Conservation (phyloP, 208 protist species). For the Leishmania tarentolae region DNA sequence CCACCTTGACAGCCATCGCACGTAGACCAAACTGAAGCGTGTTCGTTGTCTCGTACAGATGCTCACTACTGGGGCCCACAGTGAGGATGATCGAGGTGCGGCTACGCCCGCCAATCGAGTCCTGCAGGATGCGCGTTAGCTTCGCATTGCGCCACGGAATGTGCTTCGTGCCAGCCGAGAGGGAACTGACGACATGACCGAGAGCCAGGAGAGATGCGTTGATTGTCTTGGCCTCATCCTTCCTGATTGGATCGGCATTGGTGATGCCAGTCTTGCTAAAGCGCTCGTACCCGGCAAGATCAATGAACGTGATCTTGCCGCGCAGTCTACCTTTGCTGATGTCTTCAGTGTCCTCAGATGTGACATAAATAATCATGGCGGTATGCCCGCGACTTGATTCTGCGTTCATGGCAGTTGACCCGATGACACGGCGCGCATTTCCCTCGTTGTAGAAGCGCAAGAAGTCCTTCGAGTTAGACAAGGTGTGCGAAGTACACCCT, state of each 20-base stretch:
- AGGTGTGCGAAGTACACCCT: constrained; percentile 65
- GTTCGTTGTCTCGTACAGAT: constrained; percentile 88
- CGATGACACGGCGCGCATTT: constrained; percentile 82
- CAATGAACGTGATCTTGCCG: constrained; percentile 91
- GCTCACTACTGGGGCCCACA: constrained; percentile 83
- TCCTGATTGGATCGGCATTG: constrained; percentile 70
- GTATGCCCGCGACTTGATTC: constrained; percentile 90
- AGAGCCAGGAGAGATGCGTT: constrained; percentile 88
- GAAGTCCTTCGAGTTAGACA: constrained; percentile 67
- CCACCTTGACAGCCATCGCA: constrained; percentile 87
- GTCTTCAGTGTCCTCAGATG: constrained; percentile 60
- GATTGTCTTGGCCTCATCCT: constrained; percentile 92
- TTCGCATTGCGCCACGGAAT: constrained; percentile 94
- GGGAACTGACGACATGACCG: constrained; percentile 82
- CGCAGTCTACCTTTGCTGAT: constrained; percentile 45
- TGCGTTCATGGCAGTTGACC: constrained; percentile 90
- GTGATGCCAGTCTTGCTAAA: constrained; percentile 91
- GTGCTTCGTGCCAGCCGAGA: constrained; percentile 70
- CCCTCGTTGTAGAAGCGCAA: constrained; percentile 86
- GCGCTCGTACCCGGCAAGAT: constrained; percentile 90
- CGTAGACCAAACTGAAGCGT: constrained; percentile 84
- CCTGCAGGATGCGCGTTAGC: constrained; percentile 91
- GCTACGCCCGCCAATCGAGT: constrained; percentile 91
- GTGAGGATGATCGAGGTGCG: constrained; percentile 90
- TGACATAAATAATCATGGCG: constrained; percentile 76